Percentiles rank a stretch among this genome's conserved stretches.
Evolutionary conservation across 1,284 basidiomycete species (phyloP).

Genomic region (Moesziomyces sp.): DNA sequence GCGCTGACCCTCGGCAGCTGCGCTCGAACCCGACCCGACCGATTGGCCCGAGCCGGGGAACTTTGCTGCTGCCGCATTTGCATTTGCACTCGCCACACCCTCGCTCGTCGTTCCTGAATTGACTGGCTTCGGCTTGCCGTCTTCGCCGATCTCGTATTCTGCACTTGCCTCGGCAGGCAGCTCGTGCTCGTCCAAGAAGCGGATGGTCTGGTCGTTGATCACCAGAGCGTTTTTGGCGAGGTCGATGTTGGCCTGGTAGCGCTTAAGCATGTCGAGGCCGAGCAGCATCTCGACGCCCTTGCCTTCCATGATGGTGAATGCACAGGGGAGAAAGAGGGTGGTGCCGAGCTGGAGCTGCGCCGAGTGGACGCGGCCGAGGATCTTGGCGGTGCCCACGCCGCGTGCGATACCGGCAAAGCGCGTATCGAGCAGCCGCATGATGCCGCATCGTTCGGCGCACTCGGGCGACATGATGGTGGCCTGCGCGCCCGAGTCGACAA

Average conservation of each 20-base stretch:
- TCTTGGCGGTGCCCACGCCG: slow-evolving; percentile 95
- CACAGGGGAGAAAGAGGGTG: slow-evolving; percentile 82
- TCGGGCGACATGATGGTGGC: slow-evolving; percentile 96
- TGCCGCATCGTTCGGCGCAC: slow-evolving; percentile 89
- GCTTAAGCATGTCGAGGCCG: slow-evolving; percentile 97
- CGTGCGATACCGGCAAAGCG: slow-evolving; percentile 89
- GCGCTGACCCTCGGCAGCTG: slow-evolving; percentile 14
- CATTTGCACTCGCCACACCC: slow-evolving; percentile 41
- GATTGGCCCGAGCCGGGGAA: slow-evolving; percentile 77
- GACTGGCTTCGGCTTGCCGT: slow-evolving; percentile 29
- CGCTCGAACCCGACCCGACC: not conserved
- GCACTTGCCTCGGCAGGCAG: slow-evolving; percentile 73
- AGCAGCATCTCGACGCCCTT: slow-evolving; percentile 91
- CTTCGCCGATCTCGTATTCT: slow-evolving; percentile 64
- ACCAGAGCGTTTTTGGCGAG: slow-evolving; percentile 85
- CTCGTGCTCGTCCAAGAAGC: slow-evolving; percentile 92
- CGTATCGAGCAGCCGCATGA: slow-evolving; percentile 91
- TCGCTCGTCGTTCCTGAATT: slow-evolving; percentile 1
- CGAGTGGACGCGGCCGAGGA: slow-evolving; percentile 91
- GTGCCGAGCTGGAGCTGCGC: slow-evolving; percentile 86
- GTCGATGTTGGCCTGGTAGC: slow-evolving; percentile 95
- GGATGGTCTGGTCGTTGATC: slow-evolving; percentile 85
- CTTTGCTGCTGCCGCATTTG: slow-evolving; percentile 26
- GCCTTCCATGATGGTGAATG: slow-evolving; percentile 95
- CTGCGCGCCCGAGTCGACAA: slow-evolving; percentile 97